Base-by-base conservation (phyloP, 2,329 filamentous ascomycete genomes). In the Neofusicoccum umdonicola region DNA sequence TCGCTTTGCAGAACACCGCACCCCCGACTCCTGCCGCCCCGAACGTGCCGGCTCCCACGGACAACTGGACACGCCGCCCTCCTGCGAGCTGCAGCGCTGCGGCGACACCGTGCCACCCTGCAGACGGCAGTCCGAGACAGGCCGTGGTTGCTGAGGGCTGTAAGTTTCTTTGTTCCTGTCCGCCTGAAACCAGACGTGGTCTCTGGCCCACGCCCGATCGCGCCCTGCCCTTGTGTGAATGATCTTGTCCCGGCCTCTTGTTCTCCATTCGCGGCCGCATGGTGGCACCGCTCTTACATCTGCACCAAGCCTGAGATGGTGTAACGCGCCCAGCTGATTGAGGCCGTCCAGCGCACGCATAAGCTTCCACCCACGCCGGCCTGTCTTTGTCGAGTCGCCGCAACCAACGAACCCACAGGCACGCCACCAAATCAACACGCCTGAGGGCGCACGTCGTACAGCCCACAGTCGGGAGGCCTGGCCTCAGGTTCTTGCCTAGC, bases 151-250 rank as follows among this genome's bases (percentile, higher is more conserved):
- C 45, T 63, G 61, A 51, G 54, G 63, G 57, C 47, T 65, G 63
- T 65, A 54, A 65, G 63, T 65, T 58, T 64, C 63, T 65, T 65
- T 65, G 63, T 65, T 48, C 63, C 47, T 51, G 47, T 35, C 50
- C 12, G 45, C 47, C 63, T 65, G 63, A 65, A 65, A 65, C 63
- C 54, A 65, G 63, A 61, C 45, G 41, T 60, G 44, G n/a, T 44
- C 52, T 52, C 52, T 58, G 42, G 42, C 62, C 35, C 52, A 37
- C 34, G 44, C 35, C 54, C 54, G 34, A 50, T 48, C 52, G 37
- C 54, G 19, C 48, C 61, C 61, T 63, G 19, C 48, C 61, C 61
- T 63, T 54, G 47, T 63, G 31, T 52, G 61, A 44, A 52, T 44
- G 61, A 54, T 63, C 37, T 47, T 45, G 61, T 45, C 63, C 63